Base-by-base conservation (phyloP, 2,329 filamentous ascomycete species). In the Clonostachys solani region DNA sequence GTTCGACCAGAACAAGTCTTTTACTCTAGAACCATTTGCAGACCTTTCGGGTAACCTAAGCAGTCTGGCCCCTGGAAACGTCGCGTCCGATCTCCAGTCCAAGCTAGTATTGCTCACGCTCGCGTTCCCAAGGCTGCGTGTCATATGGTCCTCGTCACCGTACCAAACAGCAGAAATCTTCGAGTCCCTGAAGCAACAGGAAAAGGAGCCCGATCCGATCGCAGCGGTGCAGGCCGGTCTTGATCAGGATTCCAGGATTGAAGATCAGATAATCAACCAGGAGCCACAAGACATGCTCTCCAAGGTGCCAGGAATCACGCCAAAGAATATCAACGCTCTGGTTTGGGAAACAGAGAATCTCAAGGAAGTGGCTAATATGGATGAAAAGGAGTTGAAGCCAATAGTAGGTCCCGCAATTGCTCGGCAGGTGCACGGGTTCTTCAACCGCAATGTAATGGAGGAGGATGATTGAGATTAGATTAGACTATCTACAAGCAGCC, bases 101-200 rank as follows among this genome's bases (percentile, higher is more conserved):
- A 94, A 96, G 66, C 77, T 99, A 42, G 94, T 96, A 12, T 82
- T 97, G 41, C 78, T 99, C 17, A 96, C 92, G 0, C 80, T 99
- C 6, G 89, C 92, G 0, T 99, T 97, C 58, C 94, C 94, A 0
- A 83, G 83, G 18, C 77, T 99, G 43, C 86, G 89, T 54, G 87
- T 99, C 56, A 90, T 99, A 56, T 99, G 94, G 94, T 94, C 88
- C 9, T 89, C 83, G 9, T 91, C 86, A 12, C 92, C 94, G 0
- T 96, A 95, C 61, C 92, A 99, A 65, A 97, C 94, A 1, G 94
- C 94, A 2, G 92, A 97, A 71, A 97, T 99, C 52, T 97, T 99
- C 63, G 86, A 92, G 58, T 86, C 90, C 54, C 79, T 99, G 47
- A 99, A 99, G 72, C 87, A 90, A 54, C 86, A 91, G 58, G 87